Evolutionary conservation across 352 stramenopile species (phyloP).

Genomic region (Phytophthora ramorum): DNA sequence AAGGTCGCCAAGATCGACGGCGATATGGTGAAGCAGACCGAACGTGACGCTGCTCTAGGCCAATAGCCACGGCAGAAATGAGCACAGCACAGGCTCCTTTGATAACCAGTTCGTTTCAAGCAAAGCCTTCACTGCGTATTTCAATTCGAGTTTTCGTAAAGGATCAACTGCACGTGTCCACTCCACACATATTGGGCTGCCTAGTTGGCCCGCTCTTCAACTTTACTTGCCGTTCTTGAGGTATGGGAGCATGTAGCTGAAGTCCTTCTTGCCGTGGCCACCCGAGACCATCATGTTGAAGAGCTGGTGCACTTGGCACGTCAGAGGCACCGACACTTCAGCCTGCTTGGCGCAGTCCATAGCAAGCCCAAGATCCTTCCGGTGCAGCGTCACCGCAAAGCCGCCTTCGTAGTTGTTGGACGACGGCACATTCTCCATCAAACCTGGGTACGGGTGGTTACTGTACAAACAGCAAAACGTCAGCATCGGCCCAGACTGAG

Average conservation of each 20-base stretch:
- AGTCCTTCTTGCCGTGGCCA: slow-evolving; percentile 86
- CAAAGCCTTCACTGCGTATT: slow-evolving; percentile 20
- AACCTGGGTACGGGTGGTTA: slow-evolving; percentile 95
- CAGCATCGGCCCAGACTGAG: not conserved
- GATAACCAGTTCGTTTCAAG: too few species aligned
- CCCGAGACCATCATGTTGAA: slow-evolving; percentile 85
- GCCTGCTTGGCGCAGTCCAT: slow-evolving; percentile 90
- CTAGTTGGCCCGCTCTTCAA: not conserved
- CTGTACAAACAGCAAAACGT: slow-evolving; percentile 19
- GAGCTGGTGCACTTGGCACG: slow-evolving; percentile 76
- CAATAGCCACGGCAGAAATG: slow-evolving; percentile 34
- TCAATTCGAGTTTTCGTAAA: slow-evolving; percentile 20
- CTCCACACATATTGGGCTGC: slow-evolving; percentile 20
- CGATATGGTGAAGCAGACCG: slow-evolving; percentile 88
- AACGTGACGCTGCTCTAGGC: slow-evolving; percentile 74
- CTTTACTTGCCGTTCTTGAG: slow-evolving; percentile 76
- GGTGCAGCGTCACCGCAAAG: slow-evolving; percentile 94
- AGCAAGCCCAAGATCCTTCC: slow-evolving; percentile 97
- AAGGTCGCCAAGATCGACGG: slow-evolving; percentile 90
- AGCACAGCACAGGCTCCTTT: too few species aligned
- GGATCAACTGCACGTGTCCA: slow-evolving; percentile 18
- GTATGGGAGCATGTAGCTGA: slow-evolving; percentile 87
- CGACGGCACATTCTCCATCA: slow-evolving; percentile 91
- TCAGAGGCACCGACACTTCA: slow-evolving; percentile 80
- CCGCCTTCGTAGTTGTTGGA: slow-evolving; percentile 91